Conservation (phyloP, 164 flowering plant genomes). For the Aristolochia californica region DNA sequence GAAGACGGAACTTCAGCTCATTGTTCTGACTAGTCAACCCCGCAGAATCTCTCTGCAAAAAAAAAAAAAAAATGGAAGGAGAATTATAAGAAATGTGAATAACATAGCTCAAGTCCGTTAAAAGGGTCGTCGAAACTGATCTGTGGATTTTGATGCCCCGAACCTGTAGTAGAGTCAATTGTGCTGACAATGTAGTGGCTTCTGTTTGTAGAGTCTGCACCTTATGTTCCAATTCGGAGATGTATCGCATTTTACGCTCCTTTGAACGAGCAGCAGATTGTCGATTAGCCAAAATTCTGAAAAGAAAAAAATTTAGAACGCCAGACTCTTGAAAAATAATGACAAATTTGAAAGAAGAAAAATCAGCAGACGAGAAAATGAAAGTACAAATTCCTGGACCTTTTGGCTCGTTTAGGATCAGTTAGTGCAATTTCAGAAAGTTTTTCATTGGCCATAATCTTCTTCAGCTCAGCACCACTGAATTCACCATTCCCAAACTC, state of each 20-base stretch:
- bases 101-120: no score
- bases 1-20: conserved; percentile 53
- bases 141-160: background rate
- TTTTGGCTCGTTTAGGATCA: conserved; percentile 69
- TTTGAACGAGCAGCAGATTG: conserved; percentile 99
- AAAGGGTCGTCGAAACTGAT: background rate
- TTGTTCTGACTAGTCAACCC: conserved; percentile 46
- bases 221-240: conserved; percentile 94
- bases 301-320: background rate
- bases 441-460: conserved; percentile 55
- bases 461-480: conserved; percentile 58
- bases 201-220: conserved; percentile 95
- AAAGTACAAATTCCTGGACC: conserved; percentile 20
- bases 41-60: conserved; percentile 40
- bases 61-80: conserved; percentile 1
- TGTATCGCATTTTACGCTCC: conserved; percentile 92
- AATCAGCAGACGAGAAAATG: background rate
- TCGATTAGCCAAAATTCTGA: conserved; percentile 94
- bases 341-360: background rate
- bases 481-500: conserved; percentile 65
- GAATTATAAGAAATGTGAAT: background rate
- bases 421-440: conserved; percentile 51
- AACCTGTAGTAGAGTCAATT: conserved; percentile 84
- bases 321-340: background rate
- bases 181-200: conserved; percentile 96